Evolutionary conservation across 192 early-diverging fungal genomes (phyloP), one percentile per base, ranked within the genome.

Genomic region (Podila epigama): DNA sequence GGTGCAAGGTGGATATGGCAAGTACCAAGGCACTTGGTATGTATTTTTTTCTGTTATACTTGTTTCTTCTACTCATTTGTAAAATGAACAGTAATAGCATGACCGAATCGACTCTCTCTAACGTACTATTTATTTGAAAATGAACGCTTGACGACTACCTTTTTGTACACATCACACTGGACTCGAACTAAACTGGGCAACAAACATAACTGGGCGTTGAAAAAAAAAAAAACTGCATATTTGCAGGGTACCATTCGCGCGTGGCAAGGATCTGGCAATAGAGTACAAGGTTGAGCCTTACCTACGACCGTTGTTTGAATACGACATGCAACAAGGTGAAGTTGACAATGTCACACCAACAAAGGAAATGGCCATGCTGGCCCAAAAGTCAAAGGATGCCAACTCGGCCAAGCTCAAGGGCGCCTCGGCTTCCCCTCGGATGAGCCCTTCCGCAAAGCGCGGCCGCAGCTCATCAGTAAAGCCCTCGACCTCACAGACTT

Each of bases 1-100:
- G 79, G 89, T 97, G 22, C 96, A 97, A 82, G 96, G 96, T 27
- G 96, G 96, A 13, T 97, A 97, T 80, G 95, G 95, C 25, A 95
- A 95, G 81, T 96, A 94, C 71, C 95, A 96, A 82, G 95, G 94
- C 67, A 92, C 91, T n/a, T 92, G 91, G 91, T 92, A 81, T 59
- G 84, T 54, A 44, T 18, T 11, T 34, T 35, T 41, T 27, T 52
- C 18, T 11, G n/a, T n/a, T n/a, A n/a, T 13, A 20, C 20, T 5
- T 67, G 16, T 28, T 42, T 16, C 29, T n/a, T n/a, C n/a, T n/a
- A n/a, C n/a, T n/a, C n/a, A n/a, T n/a, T n/a, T n/a, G n/a, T n/a
- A n/a, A n/a, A n/a, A n/a, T n/a, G n/a, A n/a, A n/a, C n/a, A n/a
- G n/a, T n/a, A n/a, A n/a, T n/a, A n/a, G n/a, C n/a, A n/a, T n/a